Evolutionary conservation across 768 basidiomycete genomes (phyloP), one percentile per base, ranked within the genome.

Genomic region (Pleurotus ostreatus): DNA sequence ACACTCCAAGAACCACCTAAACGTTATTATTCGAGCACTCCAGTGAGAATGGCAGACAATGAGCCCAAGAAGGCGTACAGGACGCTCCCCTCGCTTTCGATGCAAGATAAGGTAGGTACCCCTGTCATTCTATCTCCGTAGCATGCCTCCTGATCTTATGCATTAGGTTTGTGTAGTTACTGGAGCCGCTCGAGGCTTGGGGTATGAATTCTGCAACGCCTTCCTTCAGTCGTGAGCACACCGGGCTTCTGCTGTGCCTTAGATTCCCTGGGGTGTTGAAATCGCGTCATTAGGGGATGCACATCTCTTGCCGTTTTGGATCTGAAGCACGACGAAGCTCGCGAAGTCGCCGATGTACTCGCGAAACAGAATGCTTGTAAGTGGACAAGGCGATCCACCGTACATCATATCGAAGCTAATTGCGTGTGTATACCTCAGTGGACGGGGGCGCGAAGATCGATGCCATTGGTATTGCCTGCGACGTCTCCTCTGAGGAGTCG

Each of bases 131-230:
- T 25, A 56, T 22, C 34, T 23, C 15, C 23, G n/a, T 5, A n/a
- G 34, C 43, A 15, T 49, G 40, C 55, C 55, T 46, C 2, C 56
- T 12, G 55, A 23, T 38, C 20, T 3, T n/a, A 11, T 39, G 23
- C 46, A 56, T 15, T 65, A 96, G 86, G 93, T 94, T 54, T 92
- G 92, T 72, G 74, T 95, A 63, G 86, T 98, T 49, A 98, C 96
- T 39, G 96, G 96, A 46, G 96, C 87, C 54, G 96, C 94, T 11
- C 80, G 90, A 64, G 96, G 96, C 5, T 75, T 98, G 46, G 96
- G 96, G 5, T 80, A 89, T 61, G 88, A 93, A 69, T 93, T 98
- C 68, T 94, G 93, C 68, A 82, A 86, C 46, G 94, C 94, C 11
- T 94, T 98, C 70, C 65, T 94, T 61, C 85, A 89, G 71, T 89